phyloP scores from a whole-genome alignment of 345 rosid genomes.

The Schrenkiella parvula region DNA sequence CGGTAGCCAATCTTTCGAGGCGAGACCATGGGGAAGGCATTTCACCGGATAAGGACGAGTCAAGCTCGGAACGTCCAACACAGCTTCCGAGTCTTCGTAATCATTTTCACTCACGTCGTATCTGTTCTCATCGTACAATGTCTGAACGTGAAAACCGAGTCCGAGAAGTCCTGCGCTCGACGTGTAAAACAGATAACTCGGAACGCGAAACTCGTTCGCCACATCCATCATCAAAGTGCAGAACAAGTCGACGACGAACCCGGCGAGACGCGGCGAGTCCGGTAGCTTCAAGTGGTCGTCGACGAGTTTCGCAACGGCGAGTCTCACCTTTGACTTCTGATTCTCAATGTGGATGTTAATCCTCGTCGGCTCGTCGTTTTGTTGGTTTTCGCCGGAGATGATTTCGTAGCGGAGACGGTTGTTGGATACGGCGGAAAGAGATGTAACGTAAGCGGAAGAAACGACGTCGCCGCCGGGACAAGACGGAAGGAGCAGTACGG shows the following conservation, averaged over 20 bases:
- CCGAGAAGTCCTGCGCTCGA: conserved; percentile 36
- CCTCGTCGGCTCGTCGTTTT: background rate
- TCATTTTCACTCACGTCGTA: conserved; percentile 28
- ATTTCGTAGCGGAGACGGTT: conserved; percentile 9
- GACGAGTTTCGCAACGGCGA: conserved; percentile 15
- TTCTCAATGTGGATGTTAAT: conserved; percentile 9
- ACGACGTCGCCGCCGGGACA: background rate
- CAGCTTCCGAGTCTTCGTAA: conserved; percentile 36
- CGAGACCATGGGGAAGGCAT: conserved; percentile 19
- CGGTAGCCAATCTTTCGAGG: background rate
- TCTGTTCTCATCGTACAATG: conserved; percentile 20
- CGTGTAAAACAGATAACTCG: conserved; percentile 48
- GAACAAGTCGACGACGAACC: conserved; percentile 51
- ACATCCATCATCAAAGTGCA: conserved; percentile 44
- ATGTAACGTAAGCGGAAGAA: no score
- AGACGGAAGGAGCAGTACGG: conserved; percentile 32
- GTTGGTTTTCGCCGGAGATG: conserved; percentile 14
- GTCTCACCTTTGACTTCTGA: conserved; percentile 33
- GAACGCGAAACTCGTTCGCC: conserved; percentile 38
- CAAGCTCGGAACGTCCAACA: conserved; percentile 32
- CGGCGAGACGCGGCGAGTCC: conserved; percentile 31
- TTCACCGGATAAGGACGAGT: conserved; percentile 35
- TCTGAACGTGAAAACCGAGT: no score
- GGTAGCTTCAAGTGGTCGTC: no score
- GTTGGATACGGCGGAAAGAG: background rate